These are phyloP conservation scores for Sporothrix schenckii DNA, from an alignment of 2,329 filamentous ascomycete species.

Conservation along the genomic window DNA sequence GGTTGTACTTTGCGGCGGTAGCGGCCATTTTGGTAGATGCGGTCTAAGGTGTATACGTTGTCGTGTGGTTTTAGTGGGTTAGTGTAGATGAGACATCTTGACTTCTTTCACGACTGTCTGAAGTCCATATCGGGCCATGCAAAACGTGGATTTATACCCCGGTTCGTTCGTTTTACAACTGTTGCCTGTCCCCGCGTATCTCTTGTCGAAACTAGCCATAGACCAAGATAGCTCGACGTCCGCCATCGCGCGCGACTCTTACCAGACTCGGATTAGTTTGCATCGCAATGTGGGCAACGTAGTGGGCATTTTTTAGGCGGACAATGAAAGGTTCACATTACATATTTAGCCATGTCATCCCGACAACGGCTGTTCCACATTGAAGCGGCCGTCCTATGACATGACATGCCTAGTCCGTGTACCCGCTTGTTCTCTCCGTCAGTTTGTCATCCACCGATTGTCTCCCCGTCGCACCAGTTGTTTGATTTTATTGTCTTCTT, in stretches of 20 bases:
- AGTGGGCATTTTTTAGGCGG: background rate
- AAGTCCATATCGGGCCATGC: background rate
- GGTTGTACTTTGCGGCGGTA: slow-evolving; percentile 1
- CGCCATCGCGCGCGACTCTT: background rate
- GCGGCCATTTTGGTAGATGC: background rate
- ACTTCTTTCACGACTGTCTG: too few species aligned
- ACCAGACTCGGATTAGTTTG: background rate
- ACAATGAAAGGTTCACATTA: background rate
- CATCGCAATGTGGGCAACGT: background rate
- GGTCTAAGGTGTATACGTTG: background rate
- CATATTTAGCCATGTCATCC: slow-evolving; percentile 5
- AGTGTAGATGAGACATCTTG: too few species aligned
- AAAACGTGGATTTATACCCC: slow-evolving; percentile 13
- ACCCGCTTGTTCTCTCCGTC: background rate
- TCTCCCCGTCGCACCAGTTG: background rate
- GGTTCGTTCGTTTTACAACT: background rate
- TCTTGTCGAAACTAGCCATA: slow-evolving; percentile 1
- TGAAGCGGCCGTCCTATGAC: background rate
- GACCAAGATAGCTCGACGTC: background rate
- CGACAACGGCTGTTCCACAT: background rate
- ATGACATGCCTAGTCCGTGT: background rate
- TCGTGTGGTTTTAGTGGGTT: background rate
- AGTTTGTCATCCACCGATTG: background rate
- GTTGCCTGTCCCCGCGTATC: background rate
- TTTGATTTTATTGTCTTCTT: too few species aligned